These are phyloP conservation scores for Eremothecium sinecaudum DNA, from an alignment of 1,139 yeast species.

Conservation along the genomic window DNA sequence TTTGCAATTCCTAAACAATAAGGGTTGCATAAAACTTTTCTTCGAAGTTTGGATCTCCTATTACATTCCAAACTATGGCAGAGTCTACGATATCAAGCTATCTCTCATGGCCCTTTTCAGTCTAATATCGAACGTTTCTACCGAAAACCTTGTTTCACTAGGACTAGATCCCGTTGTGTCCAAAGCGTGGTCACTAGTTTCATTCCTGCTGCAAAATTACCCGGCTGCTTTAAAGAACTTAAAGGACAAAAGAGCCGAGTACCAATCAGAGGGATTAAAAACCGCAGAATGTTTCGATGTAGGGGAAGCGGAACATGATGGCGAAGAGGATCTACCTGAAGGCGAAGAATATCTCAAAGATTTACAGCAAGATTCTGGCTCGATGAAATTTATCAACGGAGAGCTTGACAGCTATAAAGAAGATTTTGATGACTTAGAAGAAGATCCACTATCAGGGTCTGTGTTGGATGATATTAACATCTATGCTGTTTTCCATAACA, in stretches of 20 bases:
- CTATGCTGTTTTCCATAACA: conserved; percentile 42
- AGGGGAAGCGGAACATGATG: conserved; percentile 25
- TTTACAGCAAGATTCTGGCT: conserved; percentile 38
- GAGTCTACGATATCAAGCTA: conserved; percentile 78
- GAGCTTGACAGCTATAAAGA: conserved; percentile 31
- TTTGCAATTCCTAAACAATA: conserved; percentile 43
- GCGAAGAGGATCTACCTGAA: conserved; percentile 35
- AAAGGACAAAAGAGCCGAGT: conserved; percentile 53
- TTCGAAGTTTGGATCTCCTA: conserved; percentile 59
- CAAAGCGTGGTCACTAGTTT: conserved; percentile 40
- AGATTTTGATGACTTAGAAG: conserved; percentile 50
- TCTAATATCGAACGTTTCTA: conserved; percentile 32
- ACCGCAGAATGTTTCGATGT: conserved; percentile 29
- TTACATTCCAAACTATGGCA: conserved; percentile 44
- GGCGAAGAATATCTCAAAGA: conserved; percentile 38
- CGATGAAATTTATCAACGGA: conserved; percentile 32
- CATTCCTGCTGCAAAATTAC: conserved; percentile 44
- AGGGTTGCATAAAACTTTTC: conserved; percentile 40
- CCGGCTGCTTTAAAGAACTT: conserved; percentile 63
- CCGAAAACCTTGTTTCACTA: conserved; percentile 24
- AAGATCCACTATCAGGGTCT: conserved; percentile 73
- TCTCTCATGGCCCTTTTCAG: conserved; percentile 59
- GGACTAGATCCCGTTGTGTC: conserved; percentile 24
- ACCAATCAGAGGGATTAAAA: conserved; percentile 34
- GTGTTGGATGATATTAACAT: conserved; percentile 69